Evolutionary conservation across 2,329 filamentous ascomycete species (phyloP).

Genomic region (Eutypella sp.): DNA sequence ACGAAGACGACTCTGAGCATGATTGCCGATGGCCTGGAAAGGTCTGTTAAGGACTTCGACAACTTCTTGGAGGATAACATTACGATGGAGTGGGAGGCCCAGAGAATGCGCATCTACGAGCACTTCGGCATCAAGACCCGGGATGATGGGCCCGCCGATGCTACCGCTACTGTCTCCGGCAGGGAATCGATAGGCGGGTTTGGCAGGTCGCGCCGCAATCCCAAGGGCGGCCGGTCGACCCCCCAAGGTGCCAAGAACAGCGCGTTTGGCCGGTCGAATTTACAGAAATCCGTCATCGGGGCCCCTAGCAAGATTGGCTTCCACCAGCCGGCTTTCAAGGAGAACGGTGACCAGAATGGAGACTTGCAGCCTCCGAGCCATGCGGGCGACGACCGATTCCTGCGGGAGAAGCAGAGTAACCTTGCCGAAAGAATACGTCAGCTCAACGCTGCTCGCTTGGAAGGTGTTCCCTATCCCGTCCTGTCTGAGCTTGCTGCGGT

Average conservation of each 20-base stretch:
- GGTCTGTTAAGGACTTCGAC: slow-evolving; percentile 88
- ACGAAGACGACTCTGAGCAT: slow-evolving; percentile 87
- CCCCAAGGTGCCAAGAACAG: slow-evolving; percentile 42
- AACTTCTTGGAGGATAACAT: slow-evolving; percentile 91
- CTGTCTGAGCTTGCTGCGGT: slow-evolving; percentile 71
- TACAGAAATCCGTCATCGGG: slow-evolving; percentile 85
- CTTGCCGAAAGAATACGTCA: slow-evolving; percentile 74
- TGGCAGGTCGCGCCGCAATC: slow-evolving; percentile 53
- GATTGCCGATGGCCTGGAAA: slow-evolving; percentile 84
- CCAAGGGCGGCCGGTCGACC: slow-evolving; percentile 28
- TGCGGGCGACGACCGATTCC: slow-evolving; percentile 62
- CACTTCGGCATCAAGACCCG: slow-evolving; percentile 82
- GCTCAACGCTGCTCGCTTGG: slow-evolving; percentile 69
- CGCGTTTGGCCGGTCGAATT: slow-evolving; percentile 58
- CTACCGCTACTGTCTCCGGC: slow-evolving; percentile 28
- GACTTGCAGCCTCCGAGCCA: slow-evolving; percentile 40
- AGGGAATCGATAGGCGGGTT: slow-evolving; percentile 52
- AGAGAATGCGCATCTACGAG: slow-evolving; percentile 88
- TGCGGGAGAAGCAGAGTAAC: slow-evolving; percentile 78
- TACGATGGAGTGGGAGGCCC: slow-evolving; percentile 91
- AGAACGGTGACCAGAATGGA: slow-evolving; percentile 57
- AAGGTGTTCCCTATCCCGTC: slow-evolving; percentile 65
- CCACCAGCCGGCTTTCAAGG: slow-evolving; percentile 62
- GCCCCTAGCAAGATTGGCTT: slow-evolving; percentile 64
- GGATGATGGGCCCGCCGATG: slow-evolving; percentile 37